Conservation (phyloP, 1,284 basidiomycete genomes). For the Pseudozyma tsukubaensis region DNA sequence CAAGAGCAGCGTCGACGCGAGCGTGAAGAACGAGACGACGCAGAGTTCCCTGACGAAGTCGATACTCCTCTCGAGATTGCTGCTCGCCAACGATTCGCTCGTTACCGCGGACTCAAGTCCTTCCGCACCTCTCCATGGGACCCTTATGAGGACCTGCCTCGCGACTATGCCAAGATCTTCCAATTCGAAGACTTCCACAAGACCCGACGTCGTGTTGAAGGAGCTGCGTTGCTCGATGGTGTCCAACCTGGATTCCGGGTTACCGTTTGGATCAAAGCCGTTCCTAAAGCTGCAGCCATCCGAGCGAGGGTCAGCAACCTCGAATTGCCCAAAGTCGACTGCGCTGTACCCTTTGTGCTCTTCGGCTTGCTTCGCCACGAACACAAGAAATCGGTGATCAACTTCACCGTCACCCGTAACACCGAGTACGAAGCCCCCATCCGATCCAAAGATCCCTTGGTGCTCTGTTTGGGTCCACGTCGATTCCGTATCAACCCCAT, state of each 20-base stretch:
- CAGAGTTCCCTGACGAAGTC: constrained; percentile 94
- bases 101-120: constrained; percentile 89
- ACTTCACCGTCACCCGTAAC: constrained; percentile 93
- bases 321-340: constrained; percentile 9
- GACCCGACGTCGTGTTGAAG: constrained; percentile 80
- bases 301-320: constrained; percentile 41
- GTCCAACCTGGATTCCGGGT: constrained; percentile 55
- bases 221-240: constrained; percentile 56
- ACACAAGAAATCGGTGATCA: constrained; percentile 92
- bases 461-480: constrained; percentile 89
- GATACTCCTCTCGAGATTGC: constrained; percentile 91
- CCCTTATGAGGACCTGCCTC: constrained; percentile 92
- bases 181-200: constrained; percentile 94
- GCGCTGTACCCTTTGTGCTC: constrained; percentile 76
- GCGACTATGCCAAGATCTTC: constrained; percentile 94
- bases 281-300: constrained; percentile 54
- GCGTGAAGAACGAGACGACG: constrained; percentile 79
- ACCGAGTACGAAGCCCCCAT: constrained; percentile 92
- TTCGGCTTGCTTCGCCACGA: constrained; percentile 93
- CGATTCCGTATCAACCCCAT: constrained; percentile 85
- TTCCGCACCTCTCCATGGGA: constrained; percentile 98
- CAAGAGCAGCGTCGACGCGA: constrained; percentile 84
- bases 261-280: constrained; percentile 51
- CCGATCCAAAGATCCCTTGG: constrained; percentile 90
- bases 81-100: constrained; percentile 87